These are phyloP conservation scores for Aspergillus pseudoviridinutans DNA, from an alignment of 2,329 filamentous ascomycete genomes.

Conservation along the genomic window DNA sequence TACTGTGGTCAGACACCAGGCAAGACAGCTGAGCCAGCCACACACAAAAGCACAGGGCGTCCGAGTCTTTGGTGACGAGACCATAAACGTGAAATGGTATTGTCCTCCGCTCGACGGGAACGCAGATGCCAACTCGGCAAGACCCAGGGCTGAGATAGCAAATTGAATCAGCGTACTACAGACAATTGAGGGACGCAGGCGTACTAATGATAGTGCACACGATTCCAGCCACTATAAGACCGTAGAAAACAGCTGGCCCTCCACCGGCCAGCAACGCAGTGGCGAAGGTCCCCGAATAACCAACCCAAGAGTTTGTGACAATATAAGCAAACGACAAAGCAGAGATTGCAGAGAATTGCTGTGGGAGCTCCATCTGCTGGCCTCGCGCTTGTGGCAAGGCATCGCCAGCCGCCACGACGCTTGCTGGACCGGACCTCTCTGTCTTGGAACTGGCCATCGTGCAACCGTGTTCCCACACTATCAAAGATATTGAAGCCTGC, in stretches of 20 bases:
- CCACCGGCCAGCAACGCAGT: conserved; percentile 21
- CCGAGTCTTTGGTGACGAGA: conserved; percentile 10
- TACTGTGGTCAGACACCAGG: conserved; percentile 19
- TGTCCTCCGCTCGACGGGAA: conserved; percentile 25
- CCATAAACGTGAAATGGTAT: conserved; percentile 31
- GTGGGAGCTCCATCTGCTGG: conserved; percentile 9
- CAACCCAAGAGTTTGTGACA: conserved; percentile 32
- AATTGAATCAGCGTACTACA: neutral
- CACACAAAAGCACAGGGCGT: conserved; percentile 16
- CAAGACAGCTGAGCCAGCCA: conserved; percentile 23
- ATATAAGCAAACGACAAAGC: conserved; percentile 23
- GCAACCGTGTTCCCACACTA: neutral
- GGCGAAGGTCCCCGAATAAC: conserved; percentile 19
- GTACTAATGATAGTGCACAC: conserved; percentile 19
- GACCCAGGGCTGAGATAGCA: conserved; percentile 5
- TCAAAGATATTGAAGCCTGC: neutral
- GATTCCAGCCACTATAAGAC: conserved; percentile 18
- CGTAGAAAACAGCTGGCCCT: conserved; percentile 21
- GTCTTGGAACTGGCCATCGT: neutral
- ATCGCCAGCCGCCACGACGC: neutral
- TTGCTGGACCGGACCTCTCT: neutral
- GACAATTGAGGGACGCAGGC: neutral
- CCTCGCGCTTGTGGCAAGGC: neutral
- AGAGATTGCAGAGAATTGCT: conserved; percentile 18
- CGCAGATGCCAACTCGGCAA: conserved; percentile 25